Evolutionary conservation across 176 grass and related monocot species (phyloP).

Genomic region (Pharus latifolius): DNA sequence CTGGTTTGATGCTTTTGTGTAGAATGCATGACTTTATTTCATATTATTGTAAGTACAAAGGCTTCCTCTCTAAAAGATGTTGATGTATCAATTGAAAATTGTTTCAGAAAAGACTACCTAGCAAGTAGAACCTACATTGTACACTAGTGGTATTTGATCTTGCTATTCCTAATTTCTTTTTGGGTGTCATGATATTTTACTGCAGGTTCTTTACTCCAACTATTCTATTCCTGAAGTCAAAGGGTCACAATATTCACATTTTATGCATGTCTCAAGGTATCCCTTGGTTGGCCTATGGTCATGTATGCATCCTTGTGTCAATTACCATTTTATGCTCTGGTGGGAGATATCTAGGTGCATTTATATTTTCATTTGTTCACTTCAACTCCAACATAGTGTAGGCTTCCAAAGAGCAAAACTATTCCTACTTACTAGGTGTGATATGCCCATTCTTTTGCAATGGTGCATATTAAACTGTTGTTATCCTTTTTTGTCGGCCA

Average conservation of each 20-base stretch:
- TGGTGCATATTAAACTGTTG: no score
- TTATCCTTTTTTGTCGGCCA: no score
- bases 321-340: no score
- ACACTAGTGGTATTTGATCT: not conserved
- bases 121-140: no score
- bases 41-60: no score
- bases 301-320: not conserved
- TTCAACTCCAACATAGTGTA: not conserved
- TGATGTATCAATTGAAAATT: no score
- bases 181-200: not conserved
- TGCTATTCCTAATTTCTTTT: not conserved
- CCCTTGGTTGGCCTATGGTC: not conserved
- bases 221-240: constrained; percentile 65
- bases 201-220: constrained; percentile 86
- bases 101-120: no score
- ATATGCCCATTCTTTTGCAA: no score
- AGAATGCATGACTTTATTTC: no score
- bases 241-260: constrained; percentile 67
- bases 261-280: constrained; percentile 75
- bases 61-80: no score
- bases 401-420: not conserved
- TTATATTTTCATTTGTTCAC: not conserved
- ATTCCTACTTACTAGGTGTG: not conserved
- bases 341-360: not conserved
- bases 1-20: no score